Evolutionary conservation across 2,329 filamentous ascomycete species (phyloP).

Genomic region (Cladophialophora bantiana): DNA sequence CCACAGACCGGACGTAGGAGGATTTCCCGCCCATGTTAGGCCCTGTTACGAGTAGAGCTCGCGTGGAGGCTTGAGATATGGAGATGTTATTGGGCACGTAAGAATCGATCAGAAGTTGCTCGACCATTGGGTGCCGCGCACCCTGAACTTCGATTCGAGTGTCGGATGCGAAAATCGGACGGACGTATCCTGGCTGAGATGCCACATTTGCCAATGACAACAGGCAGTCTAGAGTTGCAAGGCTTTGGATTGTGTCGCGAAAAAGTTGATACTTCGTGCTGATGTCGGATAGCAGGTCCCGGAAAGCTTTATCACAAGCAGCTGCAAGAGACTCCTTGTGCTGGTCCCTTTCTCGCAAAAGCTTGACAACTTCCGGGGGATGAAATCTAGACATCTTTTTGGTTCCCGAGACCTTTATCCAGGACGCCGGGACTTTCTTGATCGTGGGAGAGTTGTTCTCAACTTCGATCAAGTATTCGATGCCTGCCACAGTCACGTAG

Average conservation of each 20-base stretch:
- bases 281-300: slow-evolving; percentile 73
- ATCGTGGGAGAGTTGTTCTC: slow-evolving; percentile 73
- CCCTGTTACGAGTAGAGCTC: slow-evolving; percentile 88
- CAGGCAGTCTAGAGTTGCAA: slow-evolving; percentile 88
- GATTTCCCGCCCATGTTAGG: slow-evolving; percentile 99
- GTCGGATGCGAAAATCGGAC: slow-evolving; percentile 71
- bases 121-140: slow-evolving; percentile 94
- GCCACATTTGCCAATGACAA: slow-evolving; percentile 86
- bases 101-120: slow-evolving; percentile 80
- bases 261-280: slow-evolving; percentile 86
- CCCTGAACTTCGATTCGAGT: slow-evolving; percentile 73
- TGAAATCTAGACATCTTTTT: slow-evolving; percentile 93
- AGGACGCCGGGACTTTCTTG: slow-evolving; percentile 89
- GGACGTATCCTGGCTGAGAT: slow-evolving; percentile 83
- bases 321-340: slow-evolving; percentile 92
- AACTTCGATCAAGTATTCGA: slow-evolving; percentile 94
- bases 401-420: slow-evolving; percentile 93
- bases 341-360: slow-evolving; percentile 88
- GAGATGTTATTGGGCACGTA: slow-evolving; percentile 91
- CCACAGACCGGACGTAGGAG: slow-evolving; percentile 92
- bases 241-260: slow-evolving; percentile 83
- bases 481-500: slow-evolving; percentile 85
- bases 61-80: slow-evolving; percentile 69
- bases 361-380: slow-evolving; percentile 83
- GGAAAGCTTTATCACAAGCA: slow-evolving; percentile 86